These are phyloP conservation scores for Sechiopsis laciniata DNA, from an alignment of 306 rosid genomes.

Conservation along the genomic window DNA sequence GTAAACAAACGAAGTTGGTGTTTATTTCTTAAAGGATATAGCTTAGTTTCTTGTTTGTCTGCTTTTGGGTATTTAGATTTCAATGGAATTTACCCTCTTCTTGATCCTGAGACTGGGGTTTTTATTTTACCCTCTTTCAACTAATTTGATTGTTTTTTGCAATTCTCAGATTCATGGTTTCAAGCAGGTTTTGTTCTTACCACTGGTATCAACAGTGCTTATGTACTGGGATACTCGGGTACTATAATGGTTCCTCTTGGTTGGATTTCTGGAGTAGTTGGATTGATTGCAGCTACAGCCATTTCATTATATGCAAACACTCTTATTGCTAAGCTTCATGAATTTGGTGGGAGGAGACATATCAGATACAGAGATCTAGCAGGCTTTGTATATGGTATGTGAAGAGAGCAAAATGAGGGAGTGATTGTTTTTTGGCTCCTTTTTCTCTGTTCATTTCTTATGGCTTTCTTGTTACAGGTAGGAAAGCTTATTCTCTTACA, in stretches of 20 bases:
- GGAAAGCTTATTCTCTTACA: constrained; percentile 65
- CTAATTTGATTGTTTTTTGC: constrained; percentile 6
- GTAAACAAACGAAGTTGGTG: constrained; percentile 4
- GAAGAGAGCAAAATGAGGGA: background rate
- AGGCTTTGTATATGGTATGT: constrained; percentile 66
- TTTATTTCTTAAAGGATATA: background rate
- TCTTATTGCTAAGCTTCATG: constrained; percentile 87
- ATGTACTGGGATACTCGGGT: constrained; percentile 85
- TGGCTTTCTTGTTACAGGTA: constrained; percentile 45
- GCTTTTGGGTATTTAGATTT: background rate
- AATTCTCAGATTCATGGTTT: constrained; percentile 69
- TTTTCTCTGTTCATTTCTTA: background rate
- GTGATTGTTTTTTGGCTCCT: background rate
- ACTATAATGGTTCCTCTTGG: constrained; percentile 87
- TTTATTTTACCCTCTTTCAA: background rate
- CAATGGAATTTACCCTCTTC: background rate
- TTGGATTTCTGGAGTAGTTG: constrained; percentile 64
- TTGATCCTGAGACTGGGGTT: background rate
- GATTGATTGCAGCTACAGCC: constrained; percentile 59
- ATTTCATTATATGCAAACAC: constrained; percentile 75
- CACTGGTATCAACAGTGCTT: constrained; percentile 85
- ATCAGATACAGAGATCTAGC: constrained; percentile 96
- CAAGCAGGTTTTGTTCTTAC: constrained; percentile 85
- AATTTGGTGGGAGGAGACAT: constrained; percentile 80
- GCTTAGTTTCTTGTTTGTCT: background rate